Conservation (phyloP, 2,329 filamentous ascomycete species). For the Monilinia aucupariae region DNA sequence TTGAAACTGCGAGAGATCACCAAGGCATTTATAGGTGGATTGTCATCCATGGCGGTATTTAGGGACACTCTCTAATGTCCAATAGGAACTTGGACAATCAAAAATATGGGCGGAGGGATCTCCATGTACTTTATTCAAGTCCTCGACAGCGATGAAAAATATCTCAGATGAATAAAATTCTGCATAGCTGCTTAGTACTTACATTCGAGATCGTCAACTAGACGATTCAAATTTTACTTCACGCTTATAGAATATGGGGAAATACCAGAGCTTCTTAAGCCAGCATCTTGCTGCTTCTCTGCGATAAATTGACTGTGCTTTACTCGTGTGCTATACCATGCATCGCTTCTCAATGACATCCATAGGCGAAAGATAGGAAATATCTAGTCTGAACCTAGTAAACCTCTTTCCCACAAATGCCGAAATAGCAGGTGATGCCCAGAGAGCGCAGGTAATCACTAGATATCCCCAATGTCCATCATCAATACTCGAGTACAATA, state of each 20-base stretch:
- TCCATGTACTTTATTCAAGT: no score
- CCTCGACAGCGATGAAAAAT: background rate
- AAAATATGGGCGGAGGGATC: no score
- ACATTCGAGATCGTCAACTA: background rate
- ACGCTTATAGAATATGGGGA: background rate
- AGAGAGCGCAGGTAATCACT: no score
- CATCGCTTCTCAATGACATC: no score
- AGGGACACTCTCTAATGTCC: background rate
- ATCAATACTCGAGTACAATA: no score
- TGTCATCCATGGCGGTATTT: background rate
- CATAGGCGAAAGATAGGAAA: no score
- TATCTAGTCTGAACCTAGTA: no score
- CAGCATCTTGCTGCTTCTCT: background rate
- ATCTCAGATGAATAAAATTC: background rate
- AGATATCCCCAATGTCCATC: no score
- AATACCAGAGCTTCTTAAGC: background rate
- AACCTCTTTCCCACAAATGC: no score
- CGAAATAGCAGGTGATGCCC: no score
- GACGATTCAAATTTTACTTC: background rate
- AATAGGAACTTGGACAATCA: background rate
- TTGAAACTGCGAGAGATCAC: constrained; percentile 16
- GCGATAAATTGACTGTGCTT: background rate
- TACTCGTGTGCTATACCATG: no score
- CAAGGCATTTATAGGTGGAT: background rate
- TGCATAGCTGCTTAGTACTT: background rate